phyloP scores from a whole-genome alignment of 768 basidiomycete genomes.

The Saitozyma sp. region DNA sequence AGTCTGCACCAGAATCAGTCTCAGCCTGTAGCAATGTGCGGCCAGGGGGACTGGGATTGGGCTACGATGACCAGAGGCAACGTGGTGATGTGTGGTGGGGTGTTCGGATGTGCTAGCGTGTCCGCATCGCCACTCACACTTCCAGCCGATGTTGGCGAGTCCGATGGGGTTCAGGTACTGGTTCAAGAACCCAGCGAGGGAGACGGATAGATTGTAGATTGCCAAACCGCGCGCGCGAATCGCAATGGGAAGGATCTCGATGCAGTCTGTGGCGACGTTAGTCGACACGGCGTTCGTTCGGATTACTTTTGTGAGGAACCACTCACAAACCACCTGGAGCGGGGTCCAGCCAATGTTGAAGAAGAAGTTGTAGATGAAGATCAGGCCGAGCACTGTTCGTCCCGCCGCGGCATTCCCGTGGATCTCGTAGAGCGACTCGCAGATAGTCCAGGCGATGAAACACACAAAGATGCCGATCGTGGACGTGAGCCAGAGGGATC shows the following conservation, averaged over 20 bases:
- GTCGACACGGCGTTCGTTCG: conserved; percentile 31
- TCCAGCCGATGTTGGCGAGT: conserved; percentile 27
- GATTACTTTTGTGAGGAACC: conserved; percentile 36
- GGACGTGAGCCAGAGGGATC: conserved; percentile 34
- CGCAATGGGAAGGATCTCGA: conserved; percentile 78
- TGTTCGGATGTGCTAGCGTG: not conserved
- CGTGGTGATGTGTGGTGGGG: conserved; percentile 3
- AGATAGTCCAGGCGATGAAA: conserved; percentile 29
- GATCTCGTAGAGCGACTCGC: conserved; percentile 38
- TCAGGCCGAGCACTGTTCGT: conserved; percentile 3
- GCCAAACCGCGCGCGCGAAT: conserved; percentile 83
- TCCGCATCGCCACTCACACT: not conserved
- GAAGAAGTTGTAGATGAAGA: conserved; percentile 20
- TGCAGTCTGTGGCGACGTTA: not conserved
- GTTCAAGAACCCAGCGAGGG: conserved; percentile 29
- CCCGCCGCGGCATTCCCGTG: conserved; percentile 42
- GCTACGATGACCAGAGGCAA: too few species aligned
- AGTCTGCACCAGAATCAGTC: conserved; percentile 11
- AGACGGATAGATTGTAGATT: conserved; percentile 54
- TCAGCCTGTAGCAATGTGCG: conserved; percentile 4
- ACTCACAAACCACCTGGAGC: conserved; percentile 55
- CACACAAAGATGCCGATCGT: conserved; percentile 17
- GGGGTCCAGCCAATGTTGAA: conserved; percentile 62
- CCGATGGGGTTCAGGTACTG: conserved; percentile 42
- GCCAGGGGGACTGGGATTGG: too few species aligned